Conservation (phyloP, 169 alveolate genomes). For the Nephromyces sp. region DNA sequence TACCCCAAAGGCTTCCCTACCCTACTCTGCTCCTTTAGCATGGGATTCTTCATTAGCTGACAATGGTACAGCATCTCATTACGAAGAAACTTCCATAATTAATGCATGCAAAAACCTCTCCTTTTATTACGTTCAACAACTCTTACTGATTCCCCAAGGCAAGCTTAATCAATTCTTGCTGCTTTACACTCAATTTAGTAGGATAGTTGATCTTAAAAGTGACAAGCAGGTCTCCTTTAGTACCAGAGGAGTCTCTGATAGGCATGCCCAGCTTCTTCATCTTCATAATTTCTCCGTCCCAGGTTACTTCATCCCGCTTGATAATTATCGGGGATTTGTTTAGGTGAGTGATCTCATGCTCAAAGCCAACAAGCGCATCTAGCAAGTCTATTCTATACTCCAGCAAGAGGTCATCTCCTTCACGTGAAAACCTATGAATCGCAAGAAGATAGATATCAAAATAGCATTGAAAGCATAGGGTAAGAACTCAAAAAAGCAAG, state of each 20-base stretch:
- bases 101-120: no score
- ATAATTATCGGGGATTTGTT: conserved; percentile 29
- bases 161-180: conserved; percentile 39
- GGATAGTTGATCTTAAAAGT: conserved; percentile 42
- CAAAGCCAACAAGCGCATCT: conserved; percentile 48
- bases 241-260: conserved; percentile 21
- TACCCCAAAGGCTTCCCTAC: no score
- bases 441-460: no score
- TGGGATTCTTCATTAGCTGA: no score
- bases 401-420: conserved; percentile 41
- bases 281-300: conserved; percentile 37
- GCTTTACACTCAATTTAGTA: conserved; percentile 31
- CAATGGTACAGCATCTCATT: no score
- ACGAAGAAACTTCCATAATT: no score
- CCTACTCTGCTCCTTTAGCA: no score
- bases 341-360: conserved; percentile 21
- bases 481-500: no score
- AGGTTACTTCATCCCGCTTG: conserved; percentile 23
- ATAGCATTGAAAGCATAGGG: no score
- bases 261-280: conserved; percentile 46
- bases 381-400: conserved; percentile 28
- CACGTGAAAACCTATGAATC: conserved; percentile 24
- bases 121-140: no score
- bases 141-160: no score
- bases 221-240: conserved; percentile 28